A percentile compares a stretch with the other conserved stretches of the same genome.
phyloP scores from a whole-genome alignment of 345 rosid species.

The Kandelia obovata region DNA sequence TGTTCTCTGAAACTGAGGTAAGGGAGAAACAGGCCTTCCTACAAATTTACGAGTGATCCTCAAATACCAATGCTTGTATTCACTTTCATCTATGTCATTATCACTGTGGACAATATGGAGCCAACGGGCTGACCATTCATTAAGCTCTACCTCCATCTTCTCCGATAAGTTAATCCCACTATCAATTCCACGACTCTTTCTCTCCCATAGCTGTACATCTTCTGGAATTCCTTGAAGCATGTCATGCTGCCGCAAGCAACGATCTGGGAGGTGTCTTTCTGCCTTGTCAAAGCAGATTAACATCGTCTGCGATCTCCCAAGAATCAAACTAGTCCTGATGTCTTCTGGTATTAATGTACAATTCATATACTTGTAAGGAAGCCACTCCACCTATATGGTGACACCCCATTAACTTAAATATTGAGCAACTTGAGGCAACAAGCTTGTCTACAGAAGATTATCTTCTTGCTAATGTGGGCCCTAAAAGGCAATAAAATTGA shows the following conservation, averaged over 20 bases:
- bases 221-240: slow-evolving; percentile 75
- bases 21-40: slow-evolving; percentile 58
- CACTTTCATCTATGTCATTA: slow-evolving; percentile 57
- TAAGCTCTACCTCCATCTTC: slow-evolving; percentile 87
- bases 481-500: neutral
- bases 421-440: neutral
- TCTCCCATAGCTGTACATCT: slow-evolving; percentile 79
- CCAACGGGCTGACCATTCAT: slow-evolving; percentile 74
- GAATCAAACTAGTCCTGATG: slow-evolving; percentile 48
- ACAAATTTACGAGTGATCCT: slow-evolving; percentile 66
- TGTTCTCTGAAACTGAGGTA: slow-evolving; percentile 58
- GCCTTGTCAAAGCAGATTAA: slow-evolving; percentile 97
- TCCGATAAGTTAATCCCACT: slow-evolving; percentile 90
- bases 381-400: slow-evolving; percentile 75
- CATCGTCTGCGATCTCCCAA: slow-evolving; percentile 93
- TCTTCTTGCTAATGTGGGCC: neutral
- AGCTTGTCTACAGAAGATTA: slow-evolving; percentile 48
- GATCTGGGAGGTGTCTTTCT: slow-evolving; percentile 97
- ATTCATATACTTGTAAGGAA: slow-evolving; percentile 71
- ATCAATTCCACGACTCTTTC: slow-evolving; percentile 95
- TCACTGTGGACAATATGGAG: slow-evolving; percentile 60
- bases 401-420: neutral
- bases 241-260: slow-evolving; percentile 83
- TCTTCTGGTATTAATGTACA: slow-evolving; percentile 62
- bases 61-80: slow-evolving; percentile 76